Evolutionary conservation across 805 yeast genomes (phyloP).

Genomic region (Yarrowia phangngaensis): DNA sequence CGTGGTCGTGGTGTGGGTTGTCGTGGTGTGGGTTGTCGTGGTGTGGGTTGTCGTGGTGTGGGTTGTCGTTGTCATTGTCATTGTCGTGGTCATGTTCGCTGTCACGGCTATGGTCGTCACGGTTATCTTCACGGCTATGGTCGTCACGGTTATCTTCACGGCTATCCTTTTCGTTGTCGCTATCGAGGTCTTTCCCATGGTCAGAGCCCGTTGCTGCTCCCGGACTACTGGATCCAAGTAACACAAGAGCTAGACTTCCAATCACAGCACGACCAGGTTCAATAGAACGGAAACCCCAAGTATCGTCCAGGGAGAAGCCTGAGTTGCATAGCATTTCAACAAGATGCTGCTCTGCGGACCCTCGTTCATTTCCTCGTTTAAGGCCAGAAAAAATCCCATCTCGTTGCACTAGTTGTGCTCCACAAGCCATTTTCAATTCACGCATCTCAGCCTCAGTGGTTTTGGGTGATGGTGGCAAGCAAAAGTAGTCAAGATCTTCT

Average conservation of each 20-base stretch:
- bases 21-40: not conserved
- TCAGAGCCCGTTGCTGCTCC: slow-evolving; percentile 1
- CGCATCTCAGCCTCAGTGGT: slow-evolving; percentile 57
- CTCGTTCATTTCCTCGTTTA: slow-evolving; percentile 42
- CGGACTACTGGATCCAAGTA: slow-evolving; percentile 35
- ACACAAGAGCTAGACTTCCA: slow-evolving; percentile 71
- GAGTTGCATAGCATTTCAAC: slow-evolving; percentile 91
- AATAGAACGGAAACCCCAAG: slow-evolving; percentile 86
- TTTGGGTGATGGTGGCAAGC: slow-evolving; percentile 69
- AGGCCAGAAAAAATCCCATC: slow-evolving; percentile 73
- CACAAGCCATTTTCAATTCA: slow-evolving; percentile 67
- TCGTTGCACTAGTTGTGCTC: slow-evolving; percentile 57
- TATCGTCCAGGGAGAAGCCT: slow-evolving; percentile 63
- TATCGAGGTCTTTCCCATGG: slow-evolving; percentile 4
- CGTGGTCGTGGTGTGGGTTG: not conserved
- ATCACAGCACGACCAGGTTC: slow-evolving; percentile 88
- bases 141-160: too few relatives aligned
- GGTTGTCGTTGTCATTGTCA: not conserved
- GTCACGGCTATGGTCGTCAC: not conserved
- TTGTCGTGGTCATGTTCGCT: not conserved
- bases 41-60: not conserved
- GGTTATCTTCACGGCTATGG: not conserved
- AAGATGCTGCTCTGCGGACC: slow-evolving; percentile 91
- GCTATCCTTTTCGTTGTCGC: slow-evolving; percentile 23
- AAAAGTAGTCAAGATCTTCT: slow-evolving; percentile 91